Evolutionary conservation across 768 basidiomycete species (phyloP).

Genomic region (Mycena crocata): DNA sequence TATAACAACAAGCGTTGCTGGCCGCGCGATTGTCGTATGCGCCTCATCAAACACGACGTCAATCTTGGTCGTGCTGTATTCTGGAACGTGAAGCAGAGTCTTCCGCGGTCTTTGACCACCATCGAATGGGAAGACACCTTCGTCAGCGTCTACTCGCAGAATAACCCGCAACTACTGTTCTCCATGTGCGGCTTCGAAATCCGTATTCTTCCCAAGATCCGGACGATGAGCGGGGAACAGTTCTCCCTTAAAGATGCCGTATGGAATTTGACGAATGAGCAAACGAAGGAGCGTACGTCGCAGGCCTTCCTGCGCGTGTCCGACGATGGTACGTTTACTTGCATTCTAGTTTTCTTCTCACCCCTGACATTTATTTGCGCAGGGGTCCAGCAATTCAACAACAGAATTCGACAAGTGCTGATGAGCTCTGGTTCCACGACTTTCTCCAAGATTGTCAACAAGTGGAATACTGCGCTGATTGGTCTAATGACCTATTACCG

Average conservation of each 20-base stretch:
- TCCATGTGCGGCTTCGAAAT: slow-evolving; percentile 99
- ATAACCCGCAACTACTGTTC: slow-evolving; percentile 97
- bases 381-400: slow-evolving; percentile 97
- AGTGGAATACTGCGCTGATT: slow-evolving; percentile 96
- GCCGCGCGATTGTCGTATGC: slow-evolving; percentile 99
- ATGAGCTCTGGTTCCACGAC: slow-evolving; percentile 99
- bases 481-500: slow-evolving; percentile 98
- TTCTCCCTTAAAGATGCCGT: slow-evolving; percentile 97
- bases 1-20: slow-evolving; percentile 99
- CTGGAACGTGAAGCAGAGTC: slow-evolving; percentile 98
- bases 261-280: slow-evolving; percentile 97
- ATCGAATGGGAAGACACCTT: slow-evolving; percentile 99
- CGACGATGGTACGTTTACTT: slow-evolving; percentile 74
- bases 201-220: slow-evolving; percentile 95
- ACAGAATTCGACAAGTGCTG: slow-evolving; percentile 93
- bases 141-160: slow-evolving; percentile 95
- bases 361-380: slow-evolving; percentile 26
- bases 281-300: slow-evolving; percentile 96
- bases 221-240: slow-evolving; percentile 95
- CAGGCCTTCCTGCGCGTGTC: slow-evolving; percentile 98
- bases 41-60: slow-evolving; percentile 99
- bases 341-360: neutral
- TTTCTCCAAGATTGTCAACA: slow-evolving; percentile 99
- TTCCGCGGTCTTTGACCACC: slow-evolving; percentile 95
- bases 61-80: slow-evolving; percentile 98